These are phyloP conservation scores for Penstemon barbatus DNA, from an alignment of 257 asterid species.

Conservation along the genomic window DNA sequence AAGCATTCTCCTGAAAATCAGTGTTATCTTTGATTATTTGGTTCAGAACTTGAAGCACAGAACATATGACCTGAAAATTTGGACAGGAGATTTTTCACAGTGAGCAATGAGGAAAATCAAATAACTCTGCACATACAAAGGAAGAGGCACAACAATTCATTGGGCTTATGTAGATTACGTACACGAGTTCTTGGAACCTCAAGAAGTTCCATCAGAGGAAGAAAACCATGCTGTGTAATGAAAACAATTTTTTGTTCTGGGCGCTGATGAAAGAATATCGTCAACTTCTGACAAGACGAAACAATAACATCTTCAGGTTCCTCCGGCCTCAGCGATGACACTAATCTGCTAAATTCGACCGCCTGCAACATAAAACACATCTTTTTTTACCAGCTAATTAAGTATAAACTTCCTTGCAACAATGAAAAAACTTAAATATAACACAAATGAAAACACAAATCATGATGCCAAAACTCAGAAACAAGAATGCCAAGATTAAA, in stretches of 20 bases:
- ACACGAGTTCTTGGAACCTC: constrained; percentile 90
- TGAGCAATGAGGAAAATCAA: constrained; percentile 2
- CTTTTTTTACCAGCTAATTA: not conserved
- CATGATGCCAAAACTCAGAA: constrained; percentile 17
- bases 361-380: constrained; percentile 54
- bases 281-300: constrained; percentile 90
- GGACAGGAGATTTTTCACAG: constrained; percentile 7
- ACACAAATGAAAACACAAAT: constrained; percentile 8
- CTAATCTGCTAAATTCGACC: constrained; percentile 87
- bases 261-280: constrained; percentile 73
- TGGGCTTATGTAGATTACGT: constrained; percentile 40
- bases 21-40: constrained; percentile 86
- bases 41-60: constrained; percentile 90
- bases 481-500: constrained; percentile 13
- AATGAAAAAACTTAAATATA: constrained; percentile 1
- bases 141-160: constrained; percentile 25
- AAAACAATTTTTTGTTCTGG: constrained; percentile 92
- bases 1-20: constrained; percentile 95
- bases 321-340: constrained; percentile 86
- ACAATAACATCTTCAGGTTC: constrained; percentile 91
- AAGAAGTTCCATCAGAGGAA: constrained; percentile 89
- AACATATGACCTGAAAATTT: constrained; percentile 70
- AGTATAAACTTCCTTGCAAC: constrained; percentile 7
- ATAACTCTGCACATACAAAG: constrained; percentile 11
- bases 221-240: constrained; percentile 93